Percentiles rank a stretch among this genome's conserved stretches.
phyloP scores from a whole-genome alignment of 2,329 filamentous ascomycete species.

The Neopestalotiopsis rosae region DNA sequence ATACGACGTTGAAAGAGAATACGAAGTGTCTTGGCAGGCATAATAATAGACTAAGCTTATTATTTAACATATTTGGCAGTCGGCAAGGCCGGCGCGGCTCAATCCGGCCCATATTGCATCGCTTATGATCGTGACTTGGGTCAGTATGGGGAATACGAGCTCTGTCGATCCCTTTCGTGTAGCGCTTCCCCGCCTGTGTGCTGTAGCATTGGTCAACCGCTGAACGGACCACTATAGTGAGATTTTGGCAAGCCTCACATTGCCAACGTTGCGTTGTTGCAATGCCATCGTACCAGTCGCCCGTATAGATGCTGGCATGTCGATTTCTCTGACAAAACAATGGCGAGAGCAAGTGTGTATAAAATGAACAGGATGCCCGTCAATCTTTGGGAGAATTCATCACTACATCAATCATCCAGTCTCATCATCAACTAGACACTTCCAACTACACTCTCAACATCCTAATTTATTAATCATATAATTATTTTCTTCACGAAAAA shows the following conservation, averaged over 20 bases:
- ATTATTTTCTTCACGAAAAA: neutral
- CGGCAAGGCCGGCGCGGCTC: neutral
- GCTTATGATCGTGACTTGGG: slow-evolving; percentile 1
- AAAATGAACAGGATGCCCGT: neutral
- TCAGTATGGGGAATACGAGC: neutral
- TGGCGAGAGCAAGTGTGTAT: neutral
- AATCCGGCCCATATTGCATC: neutral
- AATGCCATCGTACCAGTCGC: neutral
- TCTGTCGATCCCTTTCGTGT: neutral
- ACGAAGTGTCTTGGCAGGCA: neutral
- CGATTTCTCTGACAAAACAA: neutral
- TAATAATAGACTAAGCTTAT: slow-evolving; percentile 4
- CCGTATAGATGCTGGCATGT: neutral
- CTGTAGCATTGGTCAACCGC: neutral
- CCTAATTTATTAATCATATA: neutral
- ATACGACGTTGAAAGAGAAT: neutral
- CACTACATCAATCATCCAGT: neutral
- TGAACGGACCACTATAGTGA: neutral
- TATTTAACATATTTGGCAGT: neutral
- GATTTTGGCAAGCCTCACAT: neutral
- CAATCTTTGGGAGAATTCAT: neutral
- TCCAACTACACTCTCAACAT: neutral
- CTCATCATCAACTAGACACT: neutral
- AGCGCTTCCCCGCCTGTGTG: neutral
- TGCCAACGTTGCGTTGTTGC: neutral